Evolutionary conservation across 129 eudicot genomes (phyloP), one percentile per base, ranked within the genome.

Genomic region (Silybum marianum): DNA sequence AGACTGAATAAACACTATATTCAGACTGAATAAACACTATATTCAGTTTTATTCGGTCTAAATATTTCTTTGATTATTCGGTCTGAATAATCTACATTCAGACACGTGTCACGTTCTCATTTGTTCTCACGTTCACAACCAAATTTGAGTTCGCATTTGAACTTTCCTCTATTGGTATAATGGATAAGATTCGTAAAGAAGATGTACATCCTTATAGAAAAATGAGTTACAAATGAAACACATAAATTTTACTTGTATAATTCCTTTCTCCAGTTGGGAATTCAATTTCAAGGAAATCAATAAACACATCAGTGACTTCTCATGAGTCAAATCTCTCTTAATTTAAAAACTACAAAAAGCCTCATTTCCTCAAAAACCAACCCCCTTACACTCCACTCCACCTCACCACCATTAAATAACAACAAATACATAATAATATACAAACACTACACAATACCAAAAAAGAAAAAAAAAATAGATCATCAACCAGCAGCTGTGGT

Each of bases 401-500:
- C 85, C 48, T 13, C 42, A 42, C 82, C 48, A 66, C 80, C 71
- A 77, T 25, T 78, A 83, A 71, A 77, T 83, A 82, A 82, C 77
- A 4, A 63, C 78, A 58, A 40, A 83, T 83, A 72, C 86, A 76
- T 63, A 81, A 76, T 63, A 81, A 71, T 85, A 77, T 85, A 85
- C 88, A 85, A 77, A 60, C 48, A 36, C 78, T 72, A 71, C 74
- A 83, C 32, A 58, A 16, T 54, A 32, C 36, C 36, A 32, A 32
- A 32, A 32, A 32, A 32, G 2, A n/a, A 58, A 18, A 18, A 21
- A 65, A 23, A 63, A 19, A 16, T 28, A 74, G 25, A 62, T 66
- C 80, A 79, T 89, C 86, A 88, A 87, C 94, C 90, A 51, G 97
- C 95, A 76, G 99, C 99, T 22, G 97, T 95, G 48, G 99, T 95